phyloP scores from a whole-genome alignment of 768 basidiomycete genomes.

The Lactifluus hygrophoroides region DNA sequence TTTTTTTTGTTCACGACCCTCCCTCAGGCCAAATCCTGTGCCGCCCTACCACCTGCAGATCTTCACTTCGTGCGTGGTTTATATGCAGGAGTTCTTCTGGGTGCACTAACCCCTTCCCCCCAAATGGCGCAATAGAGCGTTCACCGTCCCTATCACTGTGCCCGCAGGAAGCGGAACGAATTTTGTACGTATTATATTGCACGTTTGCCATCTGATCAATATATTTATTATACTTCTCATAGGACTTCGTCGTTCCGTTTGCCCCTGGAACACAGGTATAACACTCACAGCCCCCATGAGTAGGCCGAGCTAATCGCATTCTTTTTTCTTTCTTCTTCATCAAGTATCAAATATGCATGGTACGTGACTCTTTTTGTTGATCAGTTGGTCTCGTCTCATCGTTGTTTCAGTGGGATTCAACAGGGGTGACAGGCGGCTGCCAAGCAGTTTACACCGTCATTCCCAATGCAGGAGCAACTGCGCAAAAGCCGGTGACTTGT shows the following conservation, averaged over 20 bases:
- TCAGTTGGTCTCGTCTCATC: background rate
- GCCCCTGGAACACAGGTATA: constrained; percentile 46
- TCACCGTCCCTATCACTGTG: constrained; percentile 44
- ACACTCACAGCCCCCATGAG: background rate
- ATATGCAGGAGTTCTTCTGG: background rate
- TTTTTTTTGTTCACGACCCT: background rate
- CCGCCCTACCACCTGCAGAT: constrained; percentile 54
- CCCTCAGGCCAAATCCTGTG: constrained; percentile 42
- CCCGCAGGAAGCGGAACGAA: constrained; percentile 37
- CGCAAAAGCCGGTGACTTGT: constrained; percentile 35
- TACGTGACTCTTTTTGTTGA: constrained; percentile 22
- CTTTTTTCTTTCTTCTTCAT: background rate
- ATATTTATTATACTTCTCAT: constrained; percentile 2
- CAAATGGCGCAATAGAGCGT: constrained; percentile 29
- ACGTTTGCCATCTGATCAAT: background rate
- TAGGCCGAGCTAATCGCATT: too few relatives aligned
- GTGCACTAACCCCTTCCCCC: background rate
- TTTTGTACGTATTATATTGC: constrained; percentile 33
- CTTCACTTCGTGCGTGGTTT: constrained; percentile 46
- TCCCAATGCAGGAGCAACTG: constrained; percentile 28
- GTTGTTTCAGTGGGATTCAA: constrained; percentile 40
- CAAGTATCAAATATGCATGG: constrained; percentile 65
- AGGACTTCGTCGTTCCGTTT: constrained; percentile 57
- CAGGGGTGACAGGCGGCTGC: constrained; percentile 53
- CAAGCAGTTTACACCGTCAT: constrained; percentile 51